A percentile compares a stretch with the other conserved stretches of the same genome.
phyloP scores from a whole-genome alignment of 148 eudicot genomes.

The Diospyros lotus region DNA sequence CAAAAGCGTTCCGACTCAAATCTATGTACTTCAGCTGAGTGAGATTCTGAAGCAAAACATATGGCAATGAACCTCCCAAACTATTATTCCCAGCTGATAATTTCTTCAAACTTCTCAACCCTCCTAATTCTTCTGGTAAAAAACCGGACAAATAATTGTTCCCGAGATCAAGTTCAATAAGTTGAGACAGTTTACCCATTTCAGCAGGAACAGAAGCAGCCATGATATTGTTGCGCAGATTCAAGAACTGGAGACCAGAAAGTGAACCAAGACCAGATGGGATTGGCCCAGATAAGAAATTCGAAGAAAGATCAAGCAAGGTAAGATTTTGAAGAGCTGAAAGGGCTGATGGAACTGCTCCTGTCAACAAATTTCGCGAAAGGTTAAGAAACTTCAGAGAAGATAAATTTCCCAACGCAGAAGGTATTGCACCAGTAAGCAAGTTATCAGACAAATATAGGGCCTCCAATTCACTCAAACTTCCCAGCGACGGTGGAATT shows the following conservation, averaged over 20 bases:
- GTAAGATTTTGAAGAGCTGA: conserved; percentile 27
- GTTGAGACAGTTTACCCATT: conserved; percentile 26
- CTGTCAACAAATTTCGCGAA: conserved; percentile 31
- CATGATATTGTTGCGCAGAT: conserved; percentile 29
- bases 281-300: conserved; percentile 30
- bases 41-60: conserved; percentile 11
- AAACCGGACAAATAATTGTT: conserved; percentile 27
- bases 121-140: conserved; percentile 20
- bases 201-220: conserved; percentile 25
- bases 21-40: conserved; percentile 14
- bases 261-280: conserved; percentile 24
- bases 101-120: conserved; percentile 23
- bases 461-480: conserved; percentile 17
- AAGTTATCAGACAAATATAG: conserved; percentile 27
- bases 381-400: conserved; percentile 25
- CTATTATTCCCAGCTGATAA: conserved; percentile 21
- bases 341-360: conserved; percentile 23
- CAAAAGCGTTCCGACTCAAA: conserved; percentile 20
- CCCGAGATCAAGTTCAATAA: conserved; percentile 30
- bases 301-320: conserved; percentile 28
- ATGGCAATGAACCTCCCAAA: conserved; percentile 20
- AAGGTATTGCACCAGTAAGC: conserved; percentile 28
- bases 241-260: conserved; percentile 22
- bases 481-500: conserved; percentile 30
- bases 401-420: conserved; percentile 20